Evolutionary conservation across 2,329 filamentous ascomycete species (phyloP).

Genomic region (Cladophialophora chaetospira): DNA sequence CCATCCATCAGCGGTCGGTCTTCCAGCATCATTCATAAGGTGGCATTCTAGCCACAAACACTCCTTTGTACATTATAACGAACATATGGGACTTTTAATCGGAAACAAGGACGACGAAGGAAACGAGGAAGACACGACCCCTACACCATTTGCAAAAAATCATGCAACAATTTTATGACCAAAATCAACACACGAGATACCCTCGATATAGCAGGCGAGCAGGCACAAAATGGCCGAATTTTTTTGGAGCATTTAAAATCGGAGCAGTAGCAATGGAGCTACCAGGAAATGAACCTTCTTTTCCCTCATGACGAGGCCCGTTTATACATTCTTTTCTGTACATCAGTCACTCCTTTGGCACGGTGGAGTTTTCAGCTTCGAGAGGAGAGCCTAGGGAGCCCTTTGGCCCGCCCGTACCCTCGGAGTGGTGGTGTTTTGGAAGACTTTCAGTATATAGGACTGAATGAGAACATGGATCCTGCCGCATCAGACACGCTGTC

Average conservation of each 20-base stretch:
- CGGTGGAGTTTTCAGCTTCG: not conserved
- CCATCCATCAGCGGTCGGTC: too few relatives aligned
- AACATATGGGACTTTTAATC: not conserved
- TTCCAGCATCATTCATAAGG: not conserved
- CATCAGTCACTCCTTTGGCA: not conserved
- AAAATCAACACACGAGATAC: not conserved
- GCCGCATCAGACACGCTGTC: too few relatives aligned
- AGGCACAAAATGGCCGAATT: not conserved
- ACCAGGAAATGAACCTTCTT: not conserved
- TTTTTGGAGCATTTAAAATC: too few relatives aligned
- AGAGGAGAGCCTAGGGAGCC: too few relatives aligned
- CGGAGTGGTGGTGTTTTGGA: too few relatives aligned
- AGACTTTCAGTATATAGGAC: too few relatives aligned
- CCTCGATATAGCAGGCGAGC: not conserved
- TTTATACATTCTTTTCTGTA: not conserved
- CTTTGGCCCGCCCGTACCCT: too few relatives aligned
- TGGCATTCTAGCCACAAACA: not conserved
- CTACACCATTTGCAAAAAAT: not conserved
- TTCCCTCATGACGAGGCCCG: not conserved
- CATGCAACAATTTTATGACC: not conserved
- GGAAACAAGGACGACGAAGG: not conserved
- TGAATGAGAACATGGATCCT: too few relatives aligned
- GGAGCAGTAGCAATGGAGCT: too few relatives aligned
- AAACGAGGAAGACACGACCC: slow-evolving; percentile 3
- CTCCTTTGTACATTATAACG: not conserved